Conservation (phyloP, 2,329 filamentous ascomycete species). For the Colletotrichum gloeosporioides region DNA sequence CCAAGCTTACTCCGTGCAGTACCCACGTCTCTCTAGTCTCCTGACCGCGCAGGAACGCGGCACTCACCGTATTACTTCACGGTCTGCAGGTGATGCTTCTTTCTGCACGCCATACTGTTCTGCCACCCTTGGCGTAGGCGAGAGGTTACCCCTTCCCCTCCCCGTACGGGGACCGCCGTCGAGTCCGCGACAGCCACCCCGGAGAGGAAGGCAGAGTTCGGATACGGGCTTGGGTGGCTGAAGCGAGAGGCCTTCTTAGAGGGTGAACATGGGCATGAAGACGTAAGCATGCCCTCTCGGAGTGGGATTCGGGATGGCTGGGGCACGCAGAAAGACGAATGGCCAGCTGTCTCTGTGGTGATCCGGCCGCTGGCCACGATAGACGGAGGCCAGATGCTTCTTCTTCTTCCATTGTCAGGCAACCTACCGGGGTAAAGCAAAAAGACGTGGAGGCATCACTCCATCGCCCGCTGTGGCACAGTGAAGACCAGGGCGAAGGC, state of each 20-base stretch:
- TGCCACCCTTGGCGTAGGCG: not conserved
- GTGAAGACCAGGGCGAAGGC: not conserved
- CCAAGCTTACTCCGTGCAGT: not conserved
- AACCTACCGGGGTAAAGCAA: not conserved
- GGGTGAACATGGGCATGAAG: not conserved
- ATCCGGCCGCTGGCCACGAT: not conserved
- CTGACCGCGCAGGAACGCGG: slow-evolving; percentile 8
- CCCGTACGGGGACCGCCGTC: not conserved
- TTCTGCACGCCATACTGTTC: slow-evolving; percentile 9
- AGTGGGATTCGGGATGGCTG: not conserved
- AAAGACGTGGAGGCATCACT: not conserved
- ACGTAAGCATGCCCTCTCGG: not conserved
- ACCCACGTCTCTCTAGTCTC: not conserved
- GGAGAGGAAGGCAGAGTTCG: not conserved
- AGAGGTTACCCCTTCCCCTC: not conserved
- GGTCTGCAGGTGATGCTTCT: not conserved
- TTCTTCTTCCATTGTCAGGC: not conserved
- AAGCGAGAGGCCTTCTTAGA: not conserved
- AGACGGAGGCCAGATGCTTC: not conserved
- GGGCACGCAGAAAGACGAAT: not conserved
- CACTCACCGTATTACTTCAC: not conserved
- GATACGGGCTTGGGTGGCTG: not conserved
- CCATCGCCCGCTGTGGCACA: not conserved
- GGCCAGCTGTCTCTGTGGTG: slow-evolving; percentile 9
- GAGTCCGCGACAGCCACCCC: not conserved